Evolutionary conservation across 768 basidiomycete genomes (phyloP).

Genomic region (Lentinula aciculospora): DNA sequence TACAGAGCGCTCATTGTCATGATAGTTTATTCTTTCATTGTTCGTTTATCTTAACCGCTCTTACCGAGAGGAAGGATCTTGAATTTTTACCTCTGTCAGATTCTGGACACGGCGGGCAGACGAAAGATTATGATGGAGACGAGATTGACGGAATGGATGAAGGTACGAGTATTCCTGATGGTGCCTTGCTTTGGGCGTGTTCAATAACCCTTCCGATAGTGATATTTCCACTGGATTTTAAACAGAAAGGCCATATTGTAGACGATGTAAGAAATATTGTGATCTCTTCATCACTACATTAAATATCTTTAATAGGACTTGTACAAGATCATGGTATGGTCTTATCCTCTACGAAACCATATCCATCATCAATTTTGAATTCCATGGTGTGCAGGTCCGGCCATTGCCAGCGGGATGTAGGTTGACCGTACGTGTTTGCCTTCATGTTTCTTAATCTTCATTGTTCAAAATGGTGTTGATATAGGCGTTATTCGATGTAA

Average conservation of each 20-base stretch:
- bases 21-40: conserved; percentile 81
- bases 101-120: conserved; percentile 96
- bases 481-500: conserved; percentile 49
- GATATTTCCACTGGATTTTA: conserved; percentile 88
- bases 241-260: conserved; percentile 68
- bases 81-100: conserved; percentile 31
- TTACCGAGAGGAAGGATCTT: neutral
- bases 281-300: neutral
- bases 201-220: conserved; percentile 29
- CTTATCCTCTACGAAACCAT: neutral
- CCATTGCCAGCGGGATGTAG: conserved; percentile 44
- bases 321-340: conserved; percentile 40
- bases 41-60: conserved; percentile 18
- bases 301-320: conserved; percentile 29
- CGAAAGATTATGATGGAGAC: conserved; percentile 70
- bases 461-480: neutral
- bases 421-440: conserved; percentile 34
- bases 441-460: neutral
- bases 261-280: conserved; percentile 43
- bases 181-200: neutral
- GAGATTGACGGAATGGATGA: conserved; percentile 80
- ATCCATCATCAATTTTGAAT: neutral
- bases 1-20: conserved; percentile 57
- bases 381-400: conserved; percentile 26
- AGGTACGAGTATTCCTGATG: conserved; percentile 30